These are phyloP conservation scores for Carex littledalei DNA, from an alignment of 176 grass and related monocot species.

Conservation along the genomic window DNA sequence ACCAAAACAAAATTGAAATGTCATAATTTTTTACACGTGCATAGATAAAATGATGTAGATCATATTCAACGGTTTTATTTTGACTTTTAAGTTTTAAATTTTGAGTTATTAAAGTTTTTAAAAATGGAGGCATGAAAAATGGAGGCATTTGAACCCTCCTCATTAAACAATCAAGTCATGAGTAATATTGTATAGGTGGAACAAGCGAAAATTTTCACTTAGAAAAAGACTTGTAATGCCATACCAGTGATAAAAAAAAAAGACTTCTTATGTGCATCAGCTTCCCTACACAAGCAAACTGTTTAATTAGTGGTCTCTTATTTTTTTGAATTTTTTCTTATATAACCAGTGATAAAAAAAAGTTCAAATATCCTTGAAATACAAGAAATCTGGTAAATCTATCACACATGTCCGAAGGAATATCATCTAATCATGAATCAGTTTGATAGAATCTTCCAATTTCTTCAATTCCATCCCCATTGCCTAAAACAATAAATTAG, in stretches of 20 bases:
- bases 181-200: not conserved
- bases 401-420: slow-evolving; percentile 37
- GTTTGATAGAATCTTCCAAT: slow-evolving; percentile 37
- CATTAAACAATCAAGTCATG: too few species aligned
- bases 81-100: too few species aligned
- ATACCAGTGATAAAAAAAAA: not conserved
- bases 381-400: not conserved
- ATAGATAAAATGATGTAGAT: too few species aligned
- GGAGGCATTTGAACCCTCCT: too few species aligned
- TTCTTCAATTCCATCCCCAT: slow-evolving; percentile 42
- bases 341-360: not conserved
- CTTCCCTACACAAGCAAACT: slow-evolving; percentile 30
- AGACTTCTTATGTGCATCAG: slow-evolving; percentile 17
- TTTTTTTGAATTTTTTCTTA: not conserved
- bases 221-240: not conserved
- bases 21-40: too few species aligned
- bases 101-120: too few species aligned
- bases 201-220: not conserved
- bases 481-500: slow-evolving; percentile 10
- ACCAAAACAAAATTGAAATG: too few species aligned
- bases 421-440: slow-evolving; percentile 53
- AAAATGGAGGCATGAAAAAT: too few species aligned
- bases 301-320: not conserved
- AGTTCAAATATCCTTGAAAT: not conserved
- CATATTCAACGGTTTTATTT: too few species aligned